A percentile compares a stretch with the other conserved stretches of the same genome.
Evolutionary conservation across 805 yeast species (phyloP).

Genomic region (Pichia manshurica): DNA sequence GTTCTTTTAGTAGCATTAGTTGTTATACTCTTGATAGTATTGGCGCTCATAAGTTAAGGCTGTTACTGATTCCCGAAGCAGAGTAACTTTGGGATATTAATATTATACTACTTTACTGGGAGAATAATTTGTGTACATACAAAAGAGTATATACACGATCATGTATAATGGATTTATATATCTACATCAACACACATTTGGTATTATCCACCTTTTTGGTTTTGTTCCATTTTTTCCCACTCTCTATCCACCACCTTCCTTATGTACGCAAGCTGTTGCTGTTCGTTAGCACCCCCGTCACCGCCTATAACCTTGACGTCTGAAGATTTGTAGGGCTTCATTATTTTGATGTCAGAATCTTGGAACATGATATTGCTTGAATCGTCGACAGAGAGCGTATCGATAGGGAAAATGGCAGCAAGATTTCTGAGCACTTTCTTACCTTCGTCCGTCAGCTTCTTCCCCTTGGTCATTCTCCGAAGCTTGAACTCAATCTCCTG

Average conservation of each 20-base stretch:
- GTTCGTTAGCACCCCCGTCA: slow-evolving; percentile 17
- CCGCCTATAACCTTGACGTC: slow-evolving; percentile 25
- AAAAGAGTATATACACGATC: no score
- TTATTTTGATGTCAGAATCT: slow-evolving; percentile 32
- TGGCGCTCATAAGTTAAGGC: slow-evolving; percentile 48
- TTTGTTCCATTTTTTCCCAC: slow-evolving; percentile 39
- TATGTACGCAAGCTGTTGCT: slow-evolving; percentile 31
- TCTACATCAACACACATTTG: no score
- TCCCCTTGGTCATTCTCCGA: slow-evolving; percentile 18
- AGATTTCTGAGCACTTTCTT: slow-evolving; percentile 22
- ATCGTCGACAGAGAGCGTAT: slow-evolving; percentile 31
- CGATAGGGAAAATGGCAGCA: slow-evolving; percentile 27
- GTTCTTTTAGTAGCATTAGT: slow-evolving; percentile 53
- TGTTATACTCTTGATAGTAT: slow-evolving; percentile 52
- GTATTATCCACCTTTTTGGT: slow-evolving; percentile 47
- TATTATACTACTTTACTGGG: not conserved
- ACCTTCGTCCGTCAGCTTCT: slow-evolving; percentile 26
- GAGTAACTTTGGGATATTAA: not conserved
- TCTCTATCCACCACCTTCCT: slow-evolving; percentile 46
- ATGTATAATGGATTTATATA: no score
- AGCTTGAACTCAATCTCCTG: slow-evolving; percentile 23
- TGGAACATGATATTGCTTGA: slow-evolving; percentile 34
- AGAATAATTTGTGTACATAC: not conserved
- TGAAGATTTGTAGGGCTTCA: slow-evolving; percentile 36
- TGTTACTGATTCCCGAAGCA: no score